These are phyloP conservation scores for Anthracocystis setariae DNA, from an alignment of 1,284 basidiomycete species.

Conservation along the genomic window DNA sequence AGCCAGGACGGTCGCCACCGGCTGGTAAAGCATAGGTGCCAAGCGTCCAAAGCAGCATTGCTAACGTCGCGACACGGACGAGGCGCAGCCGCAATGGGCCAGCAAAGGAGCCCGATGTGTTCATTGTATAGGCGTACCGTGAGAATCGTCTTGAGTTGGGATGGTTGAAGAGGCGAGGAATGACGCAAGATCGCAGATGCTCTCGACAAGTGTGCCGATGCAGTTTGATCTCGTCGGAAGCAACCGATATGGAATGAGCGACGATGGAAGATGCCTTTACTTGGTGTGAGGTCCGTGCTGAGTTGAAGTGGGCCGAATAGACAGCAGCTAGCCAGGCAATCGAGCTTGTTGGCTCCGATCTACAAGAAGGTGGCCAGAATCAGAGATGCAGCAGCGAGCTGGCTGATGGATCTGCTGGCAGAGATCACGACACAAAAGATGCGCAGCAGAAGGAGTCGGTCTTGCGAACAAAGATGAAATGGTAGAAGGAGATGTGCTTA, in stretches of 20 bases:
- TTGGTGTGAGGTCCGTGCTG: too few relatives aligned
- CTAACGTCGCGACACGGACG: constrained; percentile 20
- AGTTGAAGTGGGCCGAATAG: too few relatives aligned
- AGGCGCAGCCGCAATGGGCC: constrained; percentile 23
- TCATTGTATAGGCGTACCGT: constrained; percentile 3
- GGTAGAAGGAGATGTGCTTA: not conserved
- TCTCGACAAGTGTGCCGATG: too few relatives aligned
- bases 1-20: constrained; percentile 35
- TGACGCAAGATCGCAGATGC: too few relatives aligned
- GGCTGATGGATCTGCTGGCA: constrained; percentile 24
- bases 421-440: constrained; percentile 4
- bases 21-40: constrained; percentile 23
- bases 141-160: too few relatives aligned
- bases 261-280: too few relatives aligned
- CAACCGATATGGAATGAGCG: too few relatives aligned
- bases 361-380: not conserved
- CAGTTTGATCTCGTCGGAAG: too few relatives aligned
- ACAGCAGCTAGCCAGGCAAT: too few relatives aligned
- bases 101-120: not conserved
- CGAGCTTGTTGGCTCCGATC: too few relatives aligned
- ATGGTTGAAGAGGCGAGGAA: too few relatives aligned
- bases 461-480: not conserved
- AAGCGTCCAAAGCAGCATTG: constrained; percentile 25
- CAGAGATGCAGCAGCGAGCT: not conserved
- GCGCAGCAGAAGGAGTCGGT: not conserved